These are phyloP conservation scores for Mucor piriformis DNA, from an alignment of 371 early-diverging fungal genomes.

Conservation along the genomic window DNA sequence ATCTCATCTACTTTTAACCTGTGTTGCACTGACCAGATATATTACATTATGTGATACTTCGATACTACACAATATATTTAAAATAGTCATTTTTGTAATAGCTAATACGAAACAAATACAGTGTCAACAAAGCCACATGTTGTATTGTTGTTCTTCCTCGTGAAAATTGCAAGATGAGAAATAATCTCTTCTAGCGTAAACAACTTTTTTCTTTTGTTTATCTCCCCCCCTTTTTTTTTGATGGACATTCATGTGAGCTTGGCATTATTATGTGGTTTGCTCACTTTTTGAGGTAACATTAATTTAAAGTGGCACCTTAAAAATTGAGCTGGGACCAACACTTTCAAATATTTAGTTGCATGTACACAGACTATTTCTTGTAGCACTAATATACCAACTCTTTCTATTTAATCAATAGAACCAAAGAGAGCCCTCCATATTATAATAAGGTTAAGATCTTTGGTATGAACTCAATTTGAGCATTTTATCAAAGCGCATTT, in stretches of 20 bases:
- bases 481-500: too few relatives aligned
- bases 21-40: neutral
- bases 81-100: neutral
- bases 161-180: neutral
- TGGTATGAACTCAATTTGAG: too few relatives aligned
- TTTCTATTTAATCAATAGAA: too few relatives aligned
- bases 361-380: too few relatives aligned
- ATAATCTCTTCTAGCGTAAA: neutral
- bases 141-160: constrained; percentile 1
- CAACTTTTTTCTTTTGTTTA: neutral
- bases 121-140: neutral
- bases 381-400: too few relatives aligned
- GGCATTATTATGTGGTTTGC: neutral
- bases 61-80: too few relatives aligned
- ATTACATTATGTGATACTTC: neutral
- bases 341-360: too few relatives aligned
- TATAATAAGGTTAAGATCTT: too few relatives aligned
- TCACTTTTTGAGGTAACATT: neutral
- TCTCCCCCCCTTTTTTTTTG: neutral
- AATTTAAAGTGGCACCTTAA: neutral
- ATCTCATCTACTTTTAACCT: neutral
- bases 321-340: neutral
- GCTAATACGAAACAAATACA: neutral
- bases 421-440: too few relatives aligned
- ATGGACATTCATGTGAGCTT: neutral